phyloP scores from a whole-genome alignment of 2,329 filamentous ascomycete species.

The Sporothrix humicola region DNA sequence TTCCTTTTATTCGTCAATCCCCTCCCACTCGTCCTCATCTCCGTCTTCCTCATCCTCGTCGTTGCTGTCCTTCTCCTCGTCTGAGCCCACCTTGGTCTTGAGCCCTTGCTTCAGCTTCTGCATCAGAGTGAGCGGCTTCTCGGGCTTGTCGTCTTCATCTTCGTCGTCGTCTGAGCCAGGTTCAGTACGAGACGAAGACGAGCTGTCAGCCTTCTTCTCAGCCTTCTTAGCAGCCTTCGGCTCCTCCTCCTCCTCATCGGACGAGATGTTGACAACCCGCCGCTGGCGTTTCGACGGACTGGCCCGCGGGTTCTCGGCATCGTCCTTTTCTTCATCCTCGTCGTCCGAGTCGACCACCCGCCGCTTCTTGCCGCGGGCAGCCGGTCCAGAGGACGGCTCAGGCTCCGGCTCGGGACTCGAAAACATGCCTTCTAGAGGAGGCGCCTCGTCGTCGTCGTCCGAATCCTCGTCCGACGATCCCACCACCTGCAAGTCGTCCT shows the following conservation, averaged over 20 bases:
- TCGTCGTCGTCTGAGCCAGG: not conserved
- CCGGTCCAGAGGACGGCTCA: not conserved
- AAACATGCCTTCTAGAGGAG: constrained; percentile 30
- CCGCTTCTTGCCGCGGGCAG: constrained; percentile 31
- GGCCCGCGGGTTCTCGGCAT: not conserved
- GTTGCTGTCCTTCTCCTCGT: not conserved
- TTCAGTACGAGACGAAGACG: constrained; percentile 4
- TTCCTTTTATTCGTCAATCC: not conserved
- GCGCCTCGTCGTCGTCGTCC: not conserved
- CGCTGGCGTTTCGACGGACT: constrained; percentile 9
- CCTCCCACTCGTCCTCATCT: not conserved
- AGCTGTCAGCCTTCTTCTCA: not conserved
- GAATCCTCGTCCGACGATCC: not conserved
- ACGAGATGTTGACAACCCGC: not conserved
- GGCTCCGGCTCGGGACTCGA: constrained; percentile 33
- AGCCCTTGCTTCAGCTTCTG: constrained; percentile 30
- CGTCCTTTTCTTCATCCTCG: constrained; percentile 18
- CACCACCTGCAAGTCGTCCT: constrained; percentile 17
- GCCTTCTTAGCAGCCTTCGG: not conserved
- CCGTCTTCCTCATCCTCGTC: constrained; percentile 12
- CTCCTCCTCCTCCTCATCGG: not conserved
- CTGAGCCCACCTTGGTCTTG: constrained; percentile 19
- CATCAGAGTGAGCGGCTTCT: constrained; percentile 30
- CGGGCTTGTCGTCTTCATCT: not conserved
- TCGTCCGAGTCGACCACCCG: constrained; percentile 36